Conservation (phyloP, 1,284 basidiomycete genomes). For the Lignosus rhinocerotis region DNA sequence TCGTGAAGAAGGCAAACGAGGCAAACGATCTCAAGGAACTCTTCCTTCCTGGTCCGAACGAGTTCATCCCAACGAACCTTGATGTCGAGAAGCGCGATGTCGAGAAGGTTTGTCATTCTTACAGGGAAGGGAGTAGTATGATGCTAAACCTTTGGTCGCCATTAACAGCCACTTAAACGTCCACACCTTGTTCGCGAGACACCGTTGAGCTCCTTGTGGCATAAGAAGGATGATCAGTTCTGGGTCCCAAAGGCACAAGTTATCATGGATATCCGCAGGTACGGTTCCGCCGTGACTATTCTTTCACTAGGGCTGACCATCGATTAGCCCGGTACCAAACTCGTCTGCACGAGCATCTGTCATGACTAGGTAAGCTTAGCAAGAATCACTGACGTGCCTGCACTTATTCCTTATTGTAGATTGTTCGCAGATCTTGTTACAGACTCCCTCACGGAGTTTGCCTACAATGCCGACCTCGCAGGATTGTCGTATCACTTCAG, state of each 20-base stretch:
- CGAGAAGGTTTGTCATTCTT: slow-evolving; percentile 45
- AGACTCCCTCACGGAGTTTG: slow-evolving; percentile 88
- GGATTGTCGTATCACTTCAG: slow-evolving; percentile 82
- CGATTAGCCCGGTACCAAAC: slow-evolving; percentile 52
- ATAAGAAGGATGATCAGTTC: slow-evolving; percentile 95
- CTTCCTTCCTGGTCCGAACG: slow-evolving; percentile 82
- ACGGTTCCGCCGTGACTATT: background rate
- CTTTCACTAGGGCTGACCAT: background rate
- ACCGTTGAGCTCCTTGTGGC: slow-evolving; percentile 77
- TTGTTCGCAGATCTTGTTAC: slow-evolving; percentile 87
- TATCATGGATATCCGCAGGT: slow-evolving; percentile 75
- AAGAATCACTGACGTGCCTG: background rate
- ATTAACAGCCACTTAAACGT: slow-evolving; percentile 61
- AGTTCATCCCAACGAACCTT: slow-evolving; percentile 88
- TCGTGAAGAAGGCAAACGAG: slow-evolving; percentile 61
- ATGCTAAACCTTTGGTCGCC: background rate
- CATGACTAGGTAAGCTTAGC: slow-evolving; percentile 55
- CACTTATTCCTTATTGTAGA: slow-evolving; percentile 37
- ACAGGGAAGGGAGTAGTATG: background rate
- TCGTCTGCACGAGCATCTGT: slow-evolving; percentile 58
- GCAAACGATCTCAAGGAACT: slow-evolving; percentile 70
- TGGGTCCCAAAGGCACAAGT: slow-evolving; percentile 88
- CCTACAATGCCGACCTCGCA: slow-evolving; percentile 93
- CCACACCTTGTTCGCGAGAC: slow-evolving; percentile 80
- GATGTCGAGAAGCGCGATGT: slow-evolving; percentile 77